These are phyloP conservation scores for Spathaspora boniae DNA, from an alignment of 805 yeast genomes.

Conservation along the genomic window DNA sequence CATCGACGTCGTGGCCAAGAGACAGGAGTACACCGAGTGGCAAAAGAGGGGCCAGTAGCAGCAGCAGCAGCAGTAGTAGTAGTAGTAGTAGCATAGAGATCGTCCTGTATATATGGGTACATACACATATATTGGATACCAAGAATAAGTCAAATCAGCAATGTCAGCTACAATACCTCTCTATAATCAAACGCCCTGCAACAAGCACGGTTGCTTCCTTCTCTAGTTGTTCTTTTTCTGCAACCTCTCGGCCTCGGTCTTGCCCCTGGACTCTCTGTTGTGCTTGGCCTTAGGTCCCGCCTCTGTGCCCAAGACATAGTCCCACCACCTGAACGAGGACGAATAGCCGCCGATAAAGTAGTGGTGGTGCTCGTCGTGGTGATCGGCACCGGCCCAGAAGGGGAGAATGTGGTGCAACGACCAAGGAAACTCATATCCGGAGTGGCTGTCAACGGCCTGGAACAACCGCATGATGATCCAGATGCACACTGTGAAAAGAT, in stretches of 20 bases:
- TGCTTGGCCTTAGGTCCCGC: conserved; percentile 53
- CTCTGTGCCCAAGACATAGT: conserved; percentile 48
- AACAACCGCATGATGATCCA: conserved; percentile 53
- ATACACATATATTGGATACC: background rate
- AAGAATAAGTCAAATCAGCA: too few relatives aligned
- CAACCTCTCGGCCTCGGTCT: conserved; percentile 34
- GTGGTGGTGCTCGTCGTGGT: conserved; percentile 60
- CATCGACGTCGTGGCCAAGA: conserved; percentile 43
- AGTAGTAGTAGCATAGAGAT: background rate
- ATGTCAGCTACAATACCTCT: background rate
- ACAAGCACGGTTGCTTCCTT: background rate
- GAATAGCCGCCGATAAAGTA: conserved; percentile 59
- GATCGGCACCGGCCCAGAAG: conserved; percentile 65
- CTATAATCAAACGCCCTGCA: background rate
- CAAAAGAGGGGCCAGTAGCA: conserved; percentile 8
- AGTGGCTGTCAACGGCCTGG: conserved; percentile 61
- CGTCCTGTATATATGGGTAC: background rate
- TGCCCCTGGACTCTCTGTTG: conserved; percentile 44
- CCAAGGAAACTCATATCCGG: conserved; percentile 64
- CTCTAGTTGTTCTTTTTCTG: conserved; percentile 17
- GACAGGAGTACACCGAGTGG: conserved; percentile 44
- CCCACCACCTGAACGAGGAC: conserved; percentile 59
- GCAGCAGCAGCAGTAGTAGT: background rate
- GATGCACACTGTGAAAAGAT: conserved; percentile 49
- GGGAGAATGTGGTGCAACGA: conserved; percentile 55